Conservation (phyloP, 202 grass and related monocot species). For the Saccharum hybrid region DNA sequence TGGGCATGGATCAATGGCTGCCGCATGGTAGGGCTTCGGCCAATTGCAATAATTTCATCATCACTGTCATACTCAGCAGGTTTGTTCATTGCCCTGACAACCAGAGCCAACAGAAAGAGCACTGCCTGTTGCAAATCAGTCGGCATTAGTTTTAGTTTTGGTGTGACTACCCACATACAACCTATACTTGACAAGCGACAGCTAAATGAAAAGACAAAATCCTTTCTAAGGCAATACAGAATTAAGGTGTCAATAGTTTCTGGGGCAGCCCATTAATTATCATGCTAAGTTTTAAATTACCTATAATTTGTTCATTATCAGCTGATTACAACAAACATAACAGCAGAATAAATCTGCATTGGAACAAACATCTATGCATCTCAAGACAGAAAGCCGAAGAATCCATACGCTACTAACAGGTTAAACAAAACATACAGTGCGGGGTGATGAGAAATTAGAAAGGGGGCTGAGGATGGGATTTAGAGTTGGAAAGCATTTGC, state of each 20-base stretch:
- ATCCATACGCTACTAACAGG: not conserved
- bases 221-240: not conserved
- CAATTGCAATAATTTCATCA: constrained; percentile 68
- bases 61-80: constrained; percentile 91
- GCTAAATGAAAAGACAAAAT: constrained; percentile 11
- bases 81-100: constrained; percentile 87
- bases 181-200: constrained; percentile 11
- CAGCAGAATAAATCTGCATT: constrained; percentile 17
- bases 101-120: constrained; percentile 80
- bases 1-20: constrained; percentile 77
- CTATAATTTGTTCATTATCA: not conserved
- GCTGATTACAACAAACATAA: not conserved
- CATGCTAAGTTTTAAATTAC: not conserved
- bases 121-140: constrained; percentile 59
- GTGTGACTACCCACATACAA: not conserved
- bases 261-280: not conserved
- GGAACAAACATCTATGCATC: constrained; percentile 1
- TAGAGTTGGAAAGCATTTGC: constrained; percentile 9
- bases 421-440: constrained; percentile 7
- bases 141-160: not conserved
- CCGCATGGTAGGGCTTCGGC: constrained; percentile 52
- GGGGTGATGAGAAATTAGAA: not conserved
- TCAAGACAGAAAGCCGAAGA: not conserved
- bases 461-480: not conserved
- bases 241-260: constrained; percentile 31